A percentile compares a stretch with the other conserved stretches of the same genome.
phyloP scores from a whole-genome alignment of 768 basidiomycete species.

The Leccinellum albellum region DNA sequence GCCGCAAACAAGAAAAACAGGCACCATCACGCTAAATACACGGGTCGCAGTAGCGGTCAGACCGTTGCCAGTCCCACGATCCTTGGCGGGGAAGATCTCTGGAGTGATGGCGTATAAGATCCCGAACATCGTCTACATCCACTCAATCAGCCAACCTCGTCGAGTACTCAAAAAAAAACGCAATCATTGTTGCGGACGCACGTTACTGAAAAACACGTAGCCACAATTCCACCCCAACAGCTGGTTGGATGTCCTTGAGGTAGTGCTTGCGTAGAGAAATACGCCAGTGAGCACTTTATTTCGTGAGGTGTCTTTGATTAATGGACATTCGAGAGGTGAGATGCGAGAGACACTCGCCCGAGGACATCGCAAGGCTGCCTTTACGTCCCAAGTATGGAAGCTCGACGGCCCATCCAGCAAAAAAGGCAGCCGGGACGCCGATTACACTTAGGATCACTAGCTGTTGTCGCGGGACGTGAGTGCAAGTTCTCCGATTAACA shows the following conservation, averaged over 20 bases:
- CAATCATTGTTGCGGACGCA: conserved; percentile 24
- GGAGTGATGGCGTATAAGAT: conserved; percentile 69
- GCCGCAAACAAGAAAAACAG: not conserved
- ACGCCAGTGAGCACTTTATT: conserved; percentile 65
- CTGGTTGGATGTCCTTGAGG: conserved; percentile 62
- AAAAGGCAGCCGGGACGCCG: conserved; percentile 67
- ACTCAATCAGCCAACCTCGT: not conserved
- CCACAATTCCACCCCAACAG: conserved; percentile 81
- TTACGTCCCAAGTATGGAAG: conserved; percentile 58
- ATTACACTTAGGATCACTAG: conserved; percentile 66
- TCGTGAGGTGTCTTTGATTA: conserved; percentile 44
- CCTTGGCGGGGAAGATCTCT: conserved; percentile 68
- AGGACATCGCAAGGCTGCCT: conserved; percentile 62
- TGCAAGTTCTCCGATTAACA: not conserved
- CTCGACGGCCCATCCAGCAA: conserved; percentile 72
- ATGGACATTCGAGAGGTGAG: conserved; percentile 13
- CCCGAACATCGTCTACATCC: conserved; percentile 63
- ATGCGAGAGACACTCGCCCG: conserved; percentile 42
- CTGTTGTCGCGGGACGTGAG: conserved; percentile 31
- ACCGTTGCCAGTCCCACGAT: conserved; percentile 71
- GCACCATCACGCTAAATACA: conserved; percentile 66
- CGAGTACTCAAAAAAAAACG: not conserved
- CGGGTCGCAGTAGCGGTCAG: conserved; percentile 57
- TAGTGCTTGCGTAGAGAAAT: conserved; percentile 73
- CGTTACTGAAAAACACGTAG: conserved; percentile 61